phyloP scores from a whole-genome alignment of 2,329 filamentous ascomycete genomes.

The Mariannaea sp. region DNA sequence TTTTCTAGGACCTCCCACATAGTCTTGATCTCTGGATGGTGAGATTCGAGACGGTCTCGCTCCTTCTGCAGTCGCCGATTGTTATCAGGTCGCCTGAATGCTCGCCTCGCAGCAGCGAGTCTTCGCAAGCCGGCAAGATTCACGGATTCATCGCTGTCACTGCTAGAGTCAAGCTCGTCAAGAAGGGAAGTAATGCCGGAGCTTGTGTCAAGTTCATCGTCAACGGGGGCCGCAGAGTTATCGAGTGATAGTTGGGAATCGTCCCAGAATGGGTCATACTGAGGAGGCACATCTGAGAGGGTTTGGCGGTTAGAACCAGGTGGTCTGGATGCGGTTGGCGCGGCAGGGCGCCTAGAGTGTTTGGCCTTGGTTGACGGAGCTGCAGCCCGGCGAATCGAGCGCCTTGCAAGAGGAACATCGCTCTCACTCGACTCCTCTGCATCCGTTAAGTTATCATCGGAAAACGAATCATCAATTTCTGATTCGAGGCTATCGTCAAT shows the following conservation, averaged over 20 bases:
- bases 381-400: neutral
- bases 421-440: slow-evolving; percentile 37
- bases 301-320: neutral
- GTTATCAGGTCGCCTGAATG: slow-evolving; percentile 38
- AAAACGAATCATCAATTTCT: slow-evolving; percentile 23
- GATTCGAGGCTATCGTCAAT: slow-evolving; percentile 19
- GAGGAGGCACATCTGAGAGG: neutral
- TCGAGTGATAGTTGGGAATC: neutral
- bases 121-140: slow-evolving; percentile 24
- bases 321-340: neutral
- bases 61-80: slow-evolving; percentile 47
- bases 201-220: neutral
- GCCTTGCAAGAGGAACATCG: slow-evolving; percentile 34
- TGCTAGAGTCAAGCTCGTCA: slow-evolving; percentile 14
- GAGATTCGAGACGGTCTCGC: slow-evolving; percentile 69
- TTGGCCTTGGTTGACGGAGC: neutral
- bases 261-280: neutral
- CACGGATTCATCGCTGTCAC: slow-evolving; percentile 30
- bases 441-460: slow-evolving; percentile 24
- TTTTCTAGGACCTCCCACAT: slow-evolving; percentile 84
- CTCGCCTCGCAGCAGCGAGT: slow-evolving; percentile 41
- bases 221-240: slow-evolving; percentile 2
- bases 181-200: slow-evolving; percentile 11
- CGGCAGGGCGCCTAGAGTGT: neutral
- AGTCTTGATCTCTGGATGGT: slow-evolving; percentile 77